phyloP scores from a whole-genome alignment of 1,284 basidiomycete species.

The Sanghuangporus weigelae region DNA sequence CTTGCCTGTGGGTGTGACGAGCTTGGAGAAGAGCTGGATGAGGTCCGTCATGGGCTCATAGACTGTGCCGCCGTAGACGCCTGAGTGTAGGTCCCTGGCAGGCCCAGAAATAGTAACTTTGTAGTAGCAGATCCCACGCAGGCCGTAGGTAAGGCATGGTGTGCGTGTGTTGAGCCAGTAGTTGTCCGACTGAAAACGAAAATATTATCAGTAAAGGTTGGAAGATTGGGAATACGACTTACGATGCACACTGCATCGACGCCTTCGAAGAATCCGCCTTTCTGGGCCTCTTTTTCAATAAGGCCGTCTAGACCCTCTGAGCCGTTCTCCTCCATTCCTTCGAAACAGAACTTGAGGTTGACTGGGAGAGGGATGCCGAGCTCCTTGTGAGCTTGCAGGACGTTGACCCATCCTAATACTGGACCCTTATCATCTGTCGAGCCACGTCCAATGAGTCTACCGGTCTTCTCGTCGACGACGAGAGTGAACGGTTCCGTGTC shows the following conservation, averaged over 20 bases:
- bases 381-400: conserved; percentile 82
- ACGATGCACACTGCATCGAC: conserved; percentile 96
- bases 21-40: conserved; percentile 75
- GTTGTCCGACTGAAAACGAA: conserved; percentile 64
- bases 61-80: conserved; percentile 82
- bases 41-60: conserved; percentile 90
- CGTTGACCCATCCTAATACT: conserved; percentile 92
- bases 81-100: conserved; percentile 88
- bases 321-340: conserved; percentile 98
- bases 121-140: conserved; percentile 90
- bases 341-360: conserved; percentile 92
- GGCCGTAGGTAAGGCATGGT: conserved; percentile 71
- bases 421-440: conserved; percentile 94
- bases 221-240: conserved; percentile 27
- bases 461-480: conserved; percentile 60
- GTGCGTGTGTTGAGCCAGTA: conserved; percentile 82
- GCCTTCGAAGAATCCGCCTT: conserved; percentile 80
- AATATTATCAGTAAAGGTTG: neutral
- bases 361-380: conserved; percentile 82
- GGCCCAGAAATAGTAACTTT: conserved; percentile 83
- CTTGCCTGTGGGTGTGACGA: conserved; percentile 78
- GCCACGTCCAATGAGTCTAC: conserved; percentile 83
- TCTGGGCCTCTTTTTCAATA: conserved; percentile 73
- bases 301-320: conserved; percentile 92
- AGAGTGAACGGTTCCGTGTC: conserved; percentile 87